Conservation (phyloP, 83 land plant genomes). For the Picea engelmannii region DNA sequence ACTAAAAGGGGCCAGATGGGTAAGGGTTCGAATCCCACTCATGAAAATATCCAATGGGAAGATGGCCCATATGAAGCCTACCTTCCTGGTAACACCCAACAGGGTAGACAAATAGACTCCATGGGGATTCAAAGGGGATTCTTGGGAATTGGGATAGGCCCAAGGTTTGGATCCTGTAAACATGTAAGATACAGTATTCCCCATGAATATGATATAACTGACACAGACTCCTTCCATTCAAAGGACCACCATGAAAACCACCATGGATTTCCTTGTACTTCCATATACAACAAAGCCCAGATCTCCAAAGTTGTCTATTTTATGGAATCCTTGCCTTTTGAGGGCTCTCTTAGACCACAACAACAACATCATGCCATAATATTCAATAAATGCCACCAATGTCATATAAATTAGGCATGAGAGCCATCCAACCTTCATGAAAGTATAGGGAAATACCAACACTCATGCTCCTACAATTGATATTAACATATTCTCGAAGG, state of each 20-base stretch:
- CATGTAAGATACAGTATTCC: slow-evolving; percentile 35
- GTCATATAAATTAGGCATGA: slow-evolving; percentile 21
- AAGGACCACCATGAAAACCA: slow-evolving; percentile 34
- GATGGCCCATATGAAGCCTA: slow-evolving; percentile 1
- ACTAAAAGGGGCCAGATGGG: slow-evolving; percentile 21
- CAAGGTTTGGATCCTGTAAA: slow-evolving; percentile 12
- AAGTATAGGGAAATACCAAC: slow-evolving; percentile 46
- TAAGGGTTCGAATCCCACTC: slow-evolving; percentile 17
- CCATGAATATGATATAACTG: slow-evolving; percentile 49
- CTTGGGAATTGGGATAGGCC: too few relatives aligned
- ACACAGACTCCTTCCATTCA: slow-evolving; percentile 41
- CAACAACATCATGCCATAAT: slow-evolving; percentile 51
- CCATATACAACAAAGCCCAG: slow-evolving; percentile 33
- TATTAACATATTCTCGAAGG: slow-evolving; percentile 25
- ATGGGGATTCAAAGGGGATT: too few relatives aligned
- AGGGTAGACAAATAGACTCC: background rate
- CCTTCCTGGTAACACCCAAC: background rate
- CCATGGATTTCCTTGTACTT: slow-evolving; percentile 25
- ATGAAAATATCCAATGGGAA: slow-evolving; percentile 14
- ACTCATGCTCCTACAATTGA: slow-evolving; percentile 58
- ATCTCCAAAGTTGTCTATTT: slow-evolving; percentile 33
- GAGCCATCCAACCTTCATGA: slow-evolving; percentile 36
- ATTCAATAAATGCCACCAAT: slow-evolving; percentile 23
- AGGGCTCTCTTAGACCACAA: slow-evolving; percentile 27
- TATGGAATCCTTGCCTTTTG: slow-evolving; percentile 25